phyloP scores from a whole-genome alignment of 805 yeast species.

The Candida oleophila region DNA sequence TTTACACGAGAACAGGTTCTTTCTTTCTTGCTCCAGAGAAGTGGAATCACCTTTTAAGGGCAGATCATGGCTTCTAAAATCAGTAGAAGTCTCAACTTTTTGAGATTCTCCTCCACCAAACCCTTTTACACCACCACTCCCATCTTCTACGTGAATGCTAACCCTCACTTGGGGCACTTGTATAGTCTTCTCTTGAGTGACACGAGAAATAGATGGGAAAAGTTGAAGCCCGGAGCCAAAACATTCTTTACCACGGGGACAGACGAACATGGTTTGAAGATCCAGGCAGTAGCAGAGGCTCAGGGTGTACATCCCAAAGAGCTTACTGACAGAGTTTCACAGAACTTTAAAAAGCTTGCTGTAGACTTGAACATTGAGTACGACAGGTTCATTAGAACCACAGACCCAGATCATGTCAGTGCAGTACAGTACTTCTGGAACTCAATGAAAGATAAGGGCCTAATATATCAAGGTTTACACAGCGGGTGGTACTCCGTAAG shows the following conservation, averaged over 20 bases:
- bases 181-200: conserved; percentile 87
- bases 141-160: conserved; percentile 93
- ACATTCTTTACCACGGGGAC: conserved; percentile 83
- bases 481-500: conserved; percentile 93
- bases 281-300: conserved; percentile 77
- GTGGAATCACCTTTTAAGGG: not conserved
- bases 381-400: conserved; percentile 85
- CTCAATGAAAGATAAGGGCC: conserved; percentile 54
- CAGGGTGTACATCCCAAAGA: conserved; percentile 49
- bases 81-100: not conserved
- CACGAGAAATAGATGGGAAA: conserved; percentile 71
- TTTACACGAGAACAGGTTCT: not conserved
- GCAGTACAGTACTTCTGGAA: conserved; percentile 75
- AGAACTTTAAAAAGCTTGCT: conserved; percentile 66
- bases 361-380: conserved; percentile 52
- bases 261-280: conserved; percentile 95
- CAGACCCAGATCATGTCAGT: conserved; percentile 72
- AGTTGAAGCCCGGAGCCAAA: conserved; percentile 27
- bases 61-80: not conserved
- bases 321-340: conserved; percentile 71
- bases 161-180: conserved; percentile 90
- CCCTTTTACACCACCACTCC: conserved; percentile 62
- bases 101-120: not conserved
- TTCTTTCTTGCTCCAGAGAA: too few species aligned
- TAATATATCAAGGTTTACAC: conserved; percentile 79